Evolutionary conservation across 805 yeast species (phyloP).

Genomic region (Kodamaea lidongshanica): DNA sequence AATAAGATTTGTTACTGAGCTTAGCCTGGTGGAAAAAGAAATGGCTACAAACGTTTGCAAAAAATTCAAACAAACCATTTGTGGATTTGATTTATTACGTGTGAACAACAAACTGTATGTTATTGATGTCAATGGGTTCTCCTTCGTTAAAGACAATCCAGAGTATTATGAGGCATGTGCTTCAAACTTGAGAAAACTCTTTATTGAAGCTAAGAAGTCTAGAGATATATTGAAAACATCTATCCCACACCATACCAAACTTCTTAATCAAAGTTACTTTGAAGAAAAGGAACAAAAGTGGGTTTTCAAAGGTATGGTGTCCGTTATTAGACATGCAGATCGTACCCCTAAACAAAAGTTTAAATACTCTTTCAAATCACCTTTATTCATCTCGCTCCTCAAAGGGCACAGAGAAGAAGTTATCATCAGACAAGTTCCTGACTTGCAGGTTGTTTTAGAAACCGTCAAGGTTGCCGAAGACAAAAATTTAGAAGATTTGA

Average conservation of each 20-base stretch:
- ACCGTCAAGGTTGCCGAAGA: constrained; percentile 79
- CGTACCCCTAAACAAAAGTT: constrained; percentile 98
- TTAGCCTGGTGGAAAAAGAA: constrained; percentile 64
- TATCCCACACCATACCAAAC: constrained; percentile 29
- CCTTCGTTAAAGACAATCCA: constrained; percentile 89
- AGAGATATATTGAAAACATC: constrained; percentile 35
- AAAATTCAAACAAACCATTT: constrained; percentile 84
- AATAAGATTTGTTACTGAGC: constrained; percentile 79
- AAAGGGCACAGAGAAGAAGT: constrained; percentile 97
- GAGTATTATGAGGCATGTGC: constrained; percentile 84
- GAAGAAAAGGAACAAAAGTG: constrained; percentile 81
- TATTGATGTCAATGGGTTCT: constrained; percentile 96
- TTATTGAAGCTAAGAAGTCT: constrained; percentile 46
- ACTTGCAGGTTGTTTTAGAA: constrained; percentile 75
- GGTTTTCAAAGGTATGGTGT: constrained; percentile 90
- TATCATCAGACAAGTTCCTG: constrained; percentile 84
- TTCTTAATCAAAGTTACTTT: constrained; percentile 31
- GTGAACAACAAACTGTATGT: constrained; percentile 86
- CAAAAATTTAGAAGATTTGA: constrained; percentile 71
- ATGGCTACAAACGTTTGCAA: constrained; percentile 76
- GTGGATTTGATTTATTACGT: constrained; percentile 92
- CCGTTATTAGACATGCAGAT: constrained; percentile 94
- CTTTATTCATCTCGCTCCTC: constrained; percentile 74
- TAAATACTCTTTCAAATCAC: constrained; percentile 88
- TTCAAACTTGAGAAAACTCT: constrained; percentile 65